Base-by-base conservation (phyloP, 108 stramenopile species). In the Nitzschia inconspicua region DNA sequence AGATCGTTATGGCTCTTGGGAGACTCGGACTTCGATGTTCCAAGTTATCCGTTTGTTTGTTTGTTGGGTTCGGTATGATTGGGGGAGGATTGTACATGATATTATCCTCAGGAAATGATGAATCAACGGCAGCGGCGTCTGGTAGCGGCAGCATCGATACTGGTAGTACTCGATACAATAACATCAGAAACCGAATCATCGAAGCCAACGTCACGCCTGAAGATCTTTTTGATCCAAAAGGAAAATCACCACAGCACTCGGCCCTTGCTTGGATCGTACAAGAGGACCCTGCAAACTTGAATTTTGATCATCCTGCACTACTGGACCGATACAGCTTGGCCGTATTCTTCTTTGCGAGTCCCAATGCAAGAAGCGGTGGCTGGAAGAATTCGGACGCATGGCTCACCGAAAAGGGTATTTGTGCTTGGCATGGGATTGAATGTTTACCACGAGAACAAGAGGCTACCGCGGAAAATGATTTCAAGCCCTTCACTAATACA, bases 381-480 rank as follows among this genome's bases (percentile, higher is more conserved):
- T 63, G 62, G 70, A 63, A 23, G 3, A 49, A 71, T 16, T 22
- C 25, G 4, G 47, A 47, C 1, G 30, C 57, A 25, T 63, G 81
- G 81, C 50, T 82, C 56, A 66, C 72, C 1, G 60, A 23, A 24
- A 40, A 19, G 13, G 76, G 73, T 1, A 41, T 55, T 47, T 82
- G 81, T 46, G 18, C 32, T 2, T 82, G 81, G 81, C 59, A 54
- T 20, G 81, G 81, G 0, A 36, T 81, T 3, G 53, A 68, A 8
- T 81, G 80, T 34, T 7, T 41, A 29, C 54, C 62, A 2, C 47
- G 10, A 14, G 37, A 34, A 11, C 52, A 41, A n/a, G 22, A 36
- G 2, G 61, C 47, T 2, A 49, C 54, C 13, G 18, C 19, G 22
- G 55, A 63, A 26, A 47, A 54, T 32, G 25, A 43, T 32, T 50